Conservation (phyloP, 768 basidiomycete species). For the Fomitopsis pulvina region DNA sequence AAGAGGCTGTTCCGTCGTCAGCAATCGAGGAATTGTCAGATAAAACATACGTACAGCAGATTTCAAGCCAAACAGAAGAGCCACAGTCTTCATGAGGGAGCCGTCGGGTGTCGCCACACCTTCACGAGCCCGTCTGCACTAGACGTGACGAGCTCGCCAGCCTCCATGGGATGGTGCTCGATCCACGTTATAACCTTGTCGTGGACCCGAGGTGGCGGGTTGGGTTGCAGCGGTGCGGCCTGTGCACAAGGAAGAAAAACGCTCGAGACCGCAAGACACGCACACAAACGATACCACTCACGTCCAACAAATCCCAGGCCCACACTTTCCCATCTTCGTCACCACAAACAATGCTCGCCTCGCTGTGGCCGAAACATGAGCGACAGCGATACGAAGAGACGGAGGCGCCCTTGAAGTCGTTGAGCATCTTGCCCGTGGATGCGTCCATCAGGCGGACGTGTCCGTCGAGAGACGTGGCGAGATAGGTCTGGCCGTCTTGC, state of each 20-base stretch:
- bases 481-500: conserved; percentile 69
- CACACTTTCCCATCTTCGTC: conserved; percentile 88
- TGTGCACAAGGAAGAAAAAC: conserved; percentile 26
- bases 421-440: conserved; percentile 73
- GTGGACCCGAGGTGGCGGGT: conserved; percentile 74
- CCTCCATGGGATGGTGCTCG: conserved; percentile 79
- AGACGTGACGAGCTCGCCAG: conserved; percentile 80
- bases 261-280: not conserved
- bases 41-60: too few species aligned
- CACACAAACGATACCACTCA: conserved; percentile 31
- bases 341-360: conserved; percentile 77
- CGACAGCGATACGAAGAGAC: conserved; percentile 74
- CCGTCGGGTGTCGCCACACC: conserved; percentile 50
- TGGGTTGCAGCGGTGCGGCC: conserved; percentile 66
- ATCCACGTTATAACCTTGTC: conserved; percentile 87
- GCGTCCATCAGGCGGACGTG: conserved; percentile 84
- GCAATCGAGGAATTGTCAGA: too few species aligned
- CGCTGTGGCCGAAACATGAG: conserved; percentile 77
- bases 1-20: too few species aligned
- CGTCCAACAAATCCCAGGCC: conserved; percentile 92
- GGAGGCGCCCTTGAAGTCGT: conserved; percentile 74
- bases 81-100: not conserved
- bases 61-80: not conserved
- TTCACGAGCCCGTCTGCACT: conserved; percentile 90
- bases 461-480: conserved; percentile 81